Evolutionary conservation across 371 early-diverging fungal species (phyloP), one percentile per base, ranked within the genome.

Genomic region (Amoeboaphelidium occidentale): DNA sequence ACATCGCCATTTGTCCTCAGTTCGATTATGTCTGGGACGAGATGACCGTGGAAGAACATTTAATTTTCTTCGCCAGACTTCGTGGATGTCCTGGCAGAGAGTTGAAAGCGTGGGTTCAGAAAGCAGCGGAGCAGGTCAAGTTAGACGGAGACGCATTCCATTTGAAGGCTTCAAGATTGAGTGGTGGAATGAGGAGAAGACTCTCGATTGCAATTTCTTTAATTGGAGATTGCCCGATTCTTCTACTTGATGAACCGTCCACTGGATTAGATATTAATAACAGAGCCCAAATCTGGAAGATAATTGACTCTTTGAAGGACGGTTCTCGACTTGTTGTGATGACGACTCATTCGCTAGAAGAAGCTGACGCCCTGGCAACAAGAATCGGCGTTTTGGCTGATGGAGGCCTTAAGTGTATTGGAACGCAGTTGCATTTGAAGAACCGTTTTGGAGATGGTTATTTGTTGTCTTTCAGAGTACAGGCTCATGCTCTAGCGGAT

Each of bases 221-320:
- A 2, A 62, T 78, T 44, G 75, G 78, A 24, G 62, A 67, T 47
- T 75, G 78, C 1, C 51, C 49, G n/a, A 74, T 79, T 49, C 63
- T 80, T 42, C 73, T 84, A 58, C 59, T 82, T 63, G 85, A 82
- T 62, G 72, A 75, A 53, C 73, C 72, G 25, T 67, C 67, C 0
- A 65, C 68, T 0, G 69, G 69, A 14, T 61, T 73, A 20, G 73
- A 73, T 52, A 56, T 62, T 2, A 55, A 57, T 21, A 57, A 61
- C 28, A 52, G 70, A 21, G 59, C 66, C 24, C 39, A 54, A 39
- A 66, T 71, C 25, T 71, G 72, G 72, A 46, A 53, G 27, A 52
- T 57, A n/a, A n/a, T n/a, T n/a, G n/a, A n/a, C n/a, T n/a, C n/a
- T n/a, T n/a, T n/a, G n/a, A n/a, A n/a, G n/a, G n/a, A n/a, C n/a